Percentiles rank a stretch among this genome's conserved stretches.
Evolutionary conservation across 2,329 filamentous ascomycete species (phyloP).

Genomic region (Botryotinia narcissicola): DNA sequence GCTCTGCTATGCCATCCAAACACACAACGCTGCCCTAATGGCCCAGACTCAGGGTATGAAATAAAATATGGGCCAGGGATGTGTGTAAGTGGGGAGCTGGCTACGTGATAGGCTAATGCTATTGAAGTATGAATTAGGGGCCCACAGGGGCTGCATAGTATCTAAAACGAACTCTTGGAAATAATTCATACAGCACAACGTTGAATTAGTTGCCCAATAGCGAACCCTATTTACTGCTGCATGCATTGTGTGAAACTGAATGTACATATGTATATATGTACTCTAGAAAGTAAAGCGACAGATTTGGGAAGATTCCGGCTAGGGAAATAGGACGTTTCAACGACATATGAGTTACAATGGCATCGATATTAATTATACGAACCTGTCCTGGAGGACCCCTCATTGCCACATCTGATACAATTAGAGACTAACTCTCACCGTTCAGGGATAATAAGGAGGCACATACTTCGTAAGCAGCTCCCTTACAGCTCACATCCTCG

Average conservation of each 20-base stretch:
- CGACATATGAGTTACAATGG: neutral
- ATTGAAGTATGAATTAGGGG: neutral
- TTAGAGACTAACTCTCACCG: neutral
- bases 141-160: neutral
- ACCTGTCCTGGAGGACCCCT: neutral
- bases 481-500: conserved; percentile 4
- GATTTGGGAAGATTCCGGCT: neutral
- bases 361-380: neutral
- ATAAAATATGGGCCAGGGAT: neutral
- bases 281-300: neutral
- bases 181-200: neutral
- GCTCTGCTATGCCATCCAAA: neutral
- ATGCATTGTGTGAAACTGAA: neutral
- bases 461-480: neutral
- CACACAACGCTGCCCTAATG: neutral
- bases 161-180: neutral
- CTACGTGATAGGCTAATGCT: conserved; percentile 6
- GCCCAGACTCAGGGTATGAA: neutral
- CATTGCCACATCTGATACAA: conserved; percentile 5
- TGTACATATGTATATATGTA: neutral
- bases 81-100: neutral
- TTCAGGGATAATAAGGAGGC: conserved; percentile 5
- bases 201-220: neutral
- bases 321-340: neutral
- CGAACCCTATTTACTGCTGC: neutral